Evolutionary conservation across 2,329 filamentous ascomycete species (phyloP), one percentile per base, ranked within the genome.

Genomic region (Fusarium abutilonis): DNA sequence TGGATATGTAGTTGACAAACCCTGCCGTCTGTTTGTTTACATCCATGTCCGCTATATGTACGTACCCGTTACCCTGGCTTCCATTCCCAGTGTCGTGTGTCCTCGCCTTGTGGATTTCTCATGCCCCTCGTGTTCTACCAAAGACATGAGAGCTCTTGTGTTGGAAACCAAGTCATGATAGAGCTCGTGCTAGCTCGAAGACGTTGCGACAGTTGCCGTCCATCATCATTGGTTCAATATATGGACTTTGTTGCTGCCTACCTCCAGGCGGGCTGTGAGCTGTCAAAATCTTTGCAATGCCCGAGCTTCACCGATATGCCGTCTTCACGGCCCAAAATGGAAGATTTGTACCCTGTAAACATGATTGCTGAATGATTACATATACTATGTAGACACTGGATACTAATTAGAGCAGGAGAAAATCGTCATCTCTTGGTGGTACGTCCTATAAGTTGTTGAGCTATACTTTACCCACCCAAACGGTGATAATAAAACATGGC

Each of bases 41-140:
- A 58, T 36, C 65, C 52, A 52, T 55, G 54, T 41, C 43, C 41
- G 48, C 47, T 59, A 21, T 44, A 52, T 61, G 52, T 67, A 59
- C 52, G 56, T 69, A 62, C 64, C 51, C 41, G 40, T 54, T 39
- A 44, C 57, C 64, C 45, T 51, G 43, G 40, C 51, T 52, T 21
- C 39, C 46, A 44, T 53, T 52, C 19, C 38, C 40, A 35, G 49
- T 42, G 19, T 19, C 19, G 19, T 19, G 15, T 40, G 41, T 51
- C 29, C 28, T 52, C 53, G 29, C 41, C 54, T 44, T 39, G 21
- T 50, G 19, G 11, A 34, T 19, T 26, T 32, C 29, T 36, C 23
- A 44, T 55, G 45, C 31, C 35, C 29, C 21, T 55, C 58, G 43
- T 60, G 39, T 52, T 48, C 50, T 19, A 38, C 26, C 10, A 13